These are phyloP conservation scores for Amylocarpus encephaloides DNA, from an alignment of 2,329 filamentous ascomycete genomes.

Conservation along the genomic window DNA sequence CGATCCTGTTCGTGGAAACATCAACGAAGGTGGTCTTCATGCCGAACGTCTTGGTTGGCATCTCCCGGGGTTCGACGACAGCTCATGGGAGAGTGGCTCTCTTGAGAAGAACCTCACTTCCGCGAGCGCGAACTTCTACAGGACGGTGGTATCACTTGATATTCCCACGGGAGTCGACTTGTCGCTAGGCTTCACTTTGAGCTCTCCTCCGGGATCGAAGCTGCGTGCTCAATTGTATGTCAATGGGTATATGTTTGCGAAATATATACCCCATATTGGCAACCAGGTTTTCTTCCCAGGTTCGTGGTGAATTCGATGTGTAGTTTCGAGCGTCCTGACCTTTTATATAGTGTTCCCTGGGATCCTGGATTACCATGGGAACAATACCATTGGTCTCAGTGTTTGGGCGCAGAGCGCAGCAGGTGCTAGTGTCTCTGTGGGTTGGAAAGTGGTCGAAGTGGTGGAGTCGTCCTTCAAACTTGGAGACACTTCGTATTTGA, in stretches of 20 bases:
- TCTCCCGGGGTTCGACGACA: constrained; percentile 48
- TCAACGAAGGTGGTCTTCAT: constrained; percentile 52
- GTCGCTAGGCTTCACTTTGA: constrained; percentile 49
- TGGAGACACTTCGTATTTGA: constrained; percentile 39
- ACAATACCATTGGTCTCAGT: constrained; percentile 51
- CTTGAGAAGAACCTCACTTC: constrained; percentile 37
- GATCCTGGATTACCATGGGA: constrained; percentile 49
- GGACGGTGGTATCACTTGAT: constrained; percentile 44
- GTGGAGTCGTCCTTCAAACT: constrained; percentile 47
- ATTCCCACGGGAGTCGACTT: constrained; percentile 48
- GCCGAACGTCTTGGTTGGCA: constrained; percentile 54
- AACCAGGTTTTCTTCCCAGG: constrained; percentile 52
- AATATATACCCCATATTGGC: constrained; percentile 54
- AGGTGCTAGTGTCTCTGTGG: constrained; percentile 30
- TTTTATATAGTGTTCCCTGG: constrained; percentile 46
- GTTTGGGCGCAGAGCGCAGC: constrained; percentile 45
- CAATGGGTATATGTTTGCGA: constrained; percentile 60
- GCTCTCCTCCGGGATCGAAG: constrained; percentile 37
- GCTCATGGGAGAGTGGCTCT: constrained; percentile 35
- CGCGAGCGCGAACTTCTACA: constrained; percentile 50
- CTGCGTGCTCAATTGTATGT: constrained; percentile 52
- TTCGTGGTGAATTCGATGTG: constrained; percentile 1
- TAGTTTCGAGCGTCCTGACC: constrained; percentile 47
- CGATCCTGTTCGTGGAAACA: constrained; percentile 48
- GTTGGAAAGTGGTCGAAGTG: constrained; percentile 48